These are phyloP conservation scores for Calonectria fujianensis DNA, from an alignment of 2,329 filamentous ascomycete species.

Conservation along the genomic window DNA sequence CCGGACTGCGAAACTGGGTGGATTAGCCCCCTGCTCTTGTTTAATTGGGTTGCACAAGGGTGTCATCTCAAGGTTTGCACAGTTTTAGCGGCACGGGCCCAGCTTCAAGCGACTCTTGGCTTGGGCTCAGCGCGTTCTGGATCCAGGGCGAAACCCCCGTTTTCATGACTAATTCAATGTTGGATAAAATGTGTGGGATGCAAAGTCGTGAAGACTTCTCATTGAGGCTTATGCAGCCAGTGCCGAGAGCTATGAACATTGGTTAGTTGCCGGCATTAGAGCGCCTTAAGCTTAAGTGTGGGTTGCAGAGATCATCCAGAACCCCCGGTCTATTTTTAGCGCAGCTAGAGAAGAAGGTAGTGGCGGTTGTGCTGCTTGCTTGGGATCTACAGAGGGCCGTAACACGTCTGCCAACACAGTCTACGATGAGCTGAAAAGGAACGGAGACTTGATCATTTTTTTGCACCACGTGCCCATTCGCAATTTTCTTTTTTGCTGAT, in stretches of 20 bases:
- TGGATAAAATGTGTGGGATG: not conserved
- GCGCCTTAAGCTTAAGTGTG: conserved; percentile 21
- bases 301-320: not conserved
- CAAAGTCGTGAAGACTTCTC: not conserved
- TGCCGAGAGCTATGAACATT: not conserved
- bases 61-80: conserved; percentile 1
- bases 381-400: not conserved
- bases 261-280: not conserved
- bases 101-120: not conserved
- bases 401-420: not conserved
- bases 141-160: no score
- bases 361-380: not conserved
- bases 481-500: conserved; percentile 3
- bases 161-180: not conserved
- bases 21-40: not conserved
- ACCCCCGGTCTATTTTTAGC: conserved; percentile 3
- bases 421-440: no score
- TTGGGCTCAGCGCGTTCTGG: not conserved
- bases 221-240: conserved; percentile 1
- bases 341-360: not conserved
- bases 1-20: not conserved
- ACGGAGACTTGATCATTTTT: not conserved
- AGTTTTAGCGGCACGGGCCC: conserved; percentile 14
- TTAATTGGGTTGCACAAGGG: not conserved
- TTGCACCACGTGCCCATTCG: not conserved